Conservation (phyloP, 305 asterid species). For the Rubia balearica region DNA sequence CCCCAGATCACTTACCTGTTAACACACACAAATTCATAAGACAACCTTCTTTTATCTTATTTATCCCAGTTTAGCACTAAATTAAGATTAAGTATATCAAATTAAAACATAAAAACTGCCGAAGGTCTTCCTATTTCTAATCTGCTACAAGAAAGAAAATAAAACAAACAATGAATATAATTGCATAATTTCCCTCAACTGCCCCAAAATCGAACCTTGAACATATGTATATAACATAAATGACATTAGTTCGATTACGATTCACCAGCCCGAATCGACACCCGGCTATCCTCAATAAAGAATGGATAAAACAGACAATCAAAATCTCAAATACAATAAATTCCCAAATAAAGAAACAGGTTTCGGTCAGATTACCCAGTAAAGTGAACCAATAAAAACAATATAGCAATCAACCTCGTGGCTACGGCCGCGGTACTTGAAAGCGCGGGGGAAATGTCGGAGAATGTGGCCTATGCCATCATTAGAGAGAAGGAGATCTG, state of each 20-base stretch:
- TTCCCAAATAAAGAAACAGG: too few relatives aligned
- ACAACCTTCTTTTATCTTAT: background rate
- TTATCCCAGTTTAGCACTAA: background rate
- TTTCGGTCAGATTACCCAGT: background rate
- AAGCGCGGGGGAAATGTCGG: slow-evolving; percentile 71
- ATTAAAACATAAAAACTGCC: background rate
- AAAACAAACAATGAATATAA: background rate
- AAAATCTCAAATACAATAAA: background rate
- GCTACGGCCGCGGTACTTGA: slow-evolving; percentile 80
- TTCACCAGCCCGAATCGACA: background rate
- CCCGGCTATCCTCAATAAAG: background rate
- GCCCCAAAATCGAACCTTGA: background rate
- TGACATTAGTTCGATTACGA: too few relatives aligned
- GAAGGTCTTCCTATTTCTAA: background rate
- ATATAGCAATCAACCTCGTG: slow-evolving; percentile 48
- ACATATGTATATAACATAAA: too few relatives aligned
- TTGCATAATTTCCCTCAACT: background rate
- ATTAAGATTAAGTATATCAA: background rate
- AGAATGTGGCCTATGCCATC: slow-evolving; percentile 76
- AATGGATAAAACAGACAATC: background rate
- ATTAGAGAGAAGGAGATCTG: slow-evolving; percentile 75
- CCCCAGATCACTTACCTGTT: slow-evolving; percentile 68
- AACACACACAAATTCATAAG: background rate
- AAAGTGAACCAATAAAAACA: background rate
- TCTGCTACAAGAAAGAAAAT: background rate